Conservation (phyloP, 1,139 yeast species). For the Candida labiduridarum region DNA sequence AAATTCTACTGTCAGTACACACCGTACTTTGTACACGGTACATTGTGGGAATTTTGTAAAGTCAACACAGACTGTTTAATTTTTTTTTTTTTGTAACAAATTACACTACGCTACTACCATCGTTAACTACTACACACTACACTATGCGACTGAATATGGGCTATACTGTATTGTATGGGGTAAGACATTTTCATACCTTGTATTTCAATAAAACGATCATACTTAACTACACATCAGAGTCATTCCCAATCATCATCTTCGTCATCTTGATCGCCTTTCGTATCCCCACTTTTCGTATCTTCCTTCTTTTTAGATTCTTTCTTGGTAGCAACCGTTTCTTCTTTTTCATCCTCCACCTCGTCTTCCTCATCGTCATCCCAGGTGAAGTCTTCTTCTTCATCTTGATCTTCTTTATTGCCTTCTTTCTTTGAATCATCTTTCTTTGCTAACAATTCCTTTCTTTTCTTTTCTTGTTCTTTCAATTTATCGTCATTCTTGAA, state of each 20-base stretch:
- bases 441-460: conserved; percentile 59
- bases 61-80: background rate
- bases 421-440: conserved; percentile 28
- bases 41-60: background rate
- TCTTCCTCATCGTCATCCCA: conserved; percentile 70
- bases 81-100: background rate
- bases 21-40: background rate
- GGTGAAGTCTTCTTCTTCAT: conserved; percentile 51
- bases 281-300: conserved; percentile 1
- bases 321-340: conserved; percentile 16
- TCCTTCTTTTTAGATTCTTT: conserved; percentile 3
- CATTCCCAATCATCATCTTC: conserved; percentile 62
- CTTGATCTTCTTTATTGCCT: conserved; percentile 39
- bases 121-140: background rate
- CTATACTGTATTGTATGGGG: no score
- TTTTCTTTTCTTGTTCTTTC: conserved; percentile 62
- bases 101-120: background rate
- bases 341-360: no score
- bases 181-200: no score
- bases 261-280: conserved; percentile 23
- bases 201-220: background rate
- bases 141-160: background rate
- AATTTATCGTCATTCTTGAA: conserved; percentile 58
- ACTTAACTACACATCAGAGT: background rate
- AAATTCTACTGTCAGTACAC: no score